Evolutionary conservation across 306 rosid genomes (phyloP).

Genomic region (Castanea mollissima): DNA sequence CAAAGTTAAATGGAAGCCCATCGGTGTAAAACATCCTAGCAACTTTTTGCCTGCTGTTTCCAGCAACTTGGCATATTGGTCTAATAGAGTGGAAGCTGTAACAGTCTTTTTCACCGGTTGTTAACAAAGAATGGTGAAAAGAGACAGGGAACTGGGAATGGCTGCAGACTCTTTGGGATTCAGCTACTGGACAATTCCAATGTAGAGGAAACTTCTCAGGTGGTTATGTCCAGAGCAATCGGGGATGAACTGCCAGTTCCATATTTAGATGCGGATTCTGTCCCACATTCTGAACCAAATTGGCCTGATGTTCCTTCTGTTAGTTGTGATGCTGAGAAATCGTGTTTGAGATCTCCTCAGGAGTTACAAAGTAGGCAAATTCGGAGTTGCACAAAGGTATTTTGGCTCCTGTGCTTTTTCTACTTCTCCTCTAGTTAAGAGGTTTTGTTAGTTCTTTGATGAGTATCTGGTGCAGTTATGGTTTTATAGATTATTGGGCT

Average conservation of each 20-base stretch:
- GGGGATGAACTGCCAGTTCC: constrained; percentile 49
- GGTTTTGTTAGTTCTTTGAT: background rate
- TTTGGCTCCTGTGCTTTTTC: constrained; percentile 5
- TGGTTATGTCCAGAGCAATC: constrained; percentile 44
- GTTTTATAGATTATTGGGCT: background rate
- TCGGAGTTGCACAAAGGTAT: constrained; percentile 98
- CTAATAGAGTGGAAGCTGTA: constrained; percentile 58
- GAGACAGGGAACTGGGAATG: constrained; percentile 69
- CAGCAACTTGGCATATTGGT: constrained; percentile 64
- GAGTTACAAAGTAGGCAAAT: constrained; percentile 88
- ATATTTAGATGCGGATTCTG: constrained; percentile 70
- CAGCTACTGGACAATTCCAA: constrained; percentile 69
- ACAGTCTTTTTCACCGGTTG: constrained; percentile 49
- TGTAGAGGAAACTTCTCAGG: constrained; percentile 54
- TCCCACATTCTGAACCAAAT: constrained; percentile 83
- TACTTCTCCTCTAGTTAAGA: background rate
- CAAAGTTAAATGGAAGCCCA: too few species aligned
- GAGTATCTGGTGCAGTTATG: background rate
- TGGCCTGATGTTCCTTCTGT: constrained; percentile 76
- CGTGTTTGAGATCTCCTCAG: constrained; percentile 72
- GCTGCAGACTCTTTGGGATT: constrained; percentile 87
- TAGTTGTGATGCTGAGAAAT: constrained; percentile 91
- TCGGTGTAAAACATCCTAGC: too few species aligned
- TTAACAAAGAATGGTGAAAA: constrained; percentile 59
- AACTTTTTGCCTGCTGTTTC: constrained; percentile 52